Evolutionary conservation across 768 basidiomycete species (phyloP).

Genomic region (Lactarius tabidus): DNA sequence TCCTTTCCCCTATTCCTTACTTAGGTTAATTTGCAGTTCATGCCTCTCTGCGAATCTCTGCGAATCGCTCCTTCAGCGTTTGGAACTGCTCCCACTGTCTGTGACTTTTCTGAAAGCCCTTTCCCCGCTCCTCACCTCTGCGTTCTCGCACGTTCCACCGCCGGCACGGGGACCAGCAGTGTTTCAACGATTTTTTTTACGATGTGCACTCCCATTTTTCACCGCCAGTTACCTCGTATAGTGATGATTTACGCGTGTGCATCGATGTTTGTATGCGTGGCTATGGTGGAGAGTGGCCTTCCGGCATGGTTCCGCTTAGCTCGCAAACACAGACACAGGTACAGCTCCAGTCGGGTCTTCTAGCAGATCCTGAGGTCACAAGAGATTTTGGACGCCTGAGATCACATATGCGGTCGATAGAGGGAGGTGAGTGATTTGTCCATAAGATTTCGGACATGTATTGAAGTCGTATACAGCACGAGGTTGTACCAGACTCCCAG

Average conservation of each 20-base stretch:
- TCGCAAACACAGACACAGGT: conserved; percentile 9
- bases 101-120: conserved; percentile 5
- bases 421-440: conserved; percentile 14
- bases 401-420: conserved; percentile 1
- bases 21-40: conserved; percentile 2
- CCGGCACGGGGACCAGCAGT: conserved; percentile 15
- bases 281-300: conserved; percentile 11
- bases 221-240: neutral
- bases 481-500: conserved; percentile 18
- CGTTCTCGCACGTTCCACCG: conserved; percentile 15
- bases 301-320: conserved; percentile 2
- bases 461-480: conserved; percentile 9
- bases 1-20: neutral
- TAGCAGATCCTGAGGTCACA: neutral
- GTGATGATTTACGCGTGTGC: conserved; percentile 15
- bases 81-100: conserved; percentile 5
- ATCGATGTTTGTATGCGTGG: conserved; percentile 13
- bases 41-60: conserved; percentile 17
- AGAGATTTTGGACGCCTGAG: neutral
- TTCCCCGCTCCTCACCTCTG: conserved; percentile 10
- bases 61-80: conserved; percentile 9
- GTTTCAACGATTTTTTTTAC: conserved; percentile 11
- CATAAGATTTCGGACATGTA: neutral
- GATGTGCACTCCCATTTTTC: conserved; percentile 5
- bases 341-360: neutral